Evolutionary conservation across 2,329 filamentous ascomycete genomes (phyloP).

Genomic region (Fragosphaeria purpurea): DNA sequence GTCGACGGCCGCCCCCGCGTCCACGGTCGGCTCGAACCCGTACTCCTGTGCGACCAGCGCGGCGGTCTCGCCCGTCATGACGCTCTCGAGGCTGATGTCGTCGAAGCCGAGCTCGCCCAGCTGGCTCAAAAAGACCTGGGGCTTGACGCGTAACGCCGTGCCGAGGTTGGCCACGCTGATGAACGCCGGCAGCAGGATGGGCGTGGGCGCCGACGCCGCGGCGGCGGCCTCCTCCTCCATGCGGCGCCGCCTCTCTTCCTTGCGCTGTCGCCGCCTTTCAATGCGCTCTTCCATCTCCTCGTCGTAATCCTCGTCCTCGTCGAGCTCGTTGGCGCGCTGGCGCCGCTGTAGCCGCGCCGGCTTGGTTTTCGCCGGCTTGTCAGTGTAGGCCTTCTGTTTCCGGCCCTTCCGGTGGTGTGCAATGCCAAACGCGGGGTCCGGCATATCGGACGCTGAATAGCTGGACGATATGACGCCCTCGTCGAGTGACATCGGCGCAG

Average conservation of each 20-base stretch:
- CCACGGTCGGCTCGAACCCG: constrained; percentile 76
- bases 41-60: constrained; percentile 87
- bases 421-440: background rate
- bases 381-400: background rate
- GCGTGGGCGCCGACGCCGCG: constrained; percentile 34
- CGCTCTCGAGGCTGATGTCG: constrained; percentile 68
- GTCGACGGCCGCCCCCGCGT: constrained; percentile 56
- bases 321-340: constrained; percentile 7
- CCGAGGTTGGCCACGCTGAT: constrained; percentile 83
- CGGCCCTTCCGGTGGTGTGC: constrained; percentile 4
- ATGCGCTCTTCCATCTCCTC: constrained; percentile 27
- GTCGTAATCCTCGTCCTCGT: constrained; percentile 32
- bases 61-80: constrained; percentile 84
- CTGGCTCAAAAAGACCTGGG: constrained; percentile 61
- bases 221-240: constrained; percentile 28
- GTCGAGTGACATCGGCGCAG: too few species aligned
- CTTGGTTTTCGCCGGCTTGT: constrained; percentile 2
- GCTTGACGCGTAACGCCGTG: constrained; percentile 59
- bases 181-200: constrained; percentile 76
- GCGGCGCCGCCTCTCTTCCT: constrained; percentile 31
- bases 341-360: background rate
- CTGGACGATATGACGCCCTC: too few species aligned
- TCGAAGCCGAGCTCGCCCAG: constrained; percentile 85
- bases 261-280: constrained; percentile 30
- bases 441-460: background rate